Percentiles rank a stretch among this genome's conserved stretches.
Evolutionary conservation across 2,329 filamentous ascomycete species (phyloP).

Genomic region (Chaetomiaceae sp.): DNA sequence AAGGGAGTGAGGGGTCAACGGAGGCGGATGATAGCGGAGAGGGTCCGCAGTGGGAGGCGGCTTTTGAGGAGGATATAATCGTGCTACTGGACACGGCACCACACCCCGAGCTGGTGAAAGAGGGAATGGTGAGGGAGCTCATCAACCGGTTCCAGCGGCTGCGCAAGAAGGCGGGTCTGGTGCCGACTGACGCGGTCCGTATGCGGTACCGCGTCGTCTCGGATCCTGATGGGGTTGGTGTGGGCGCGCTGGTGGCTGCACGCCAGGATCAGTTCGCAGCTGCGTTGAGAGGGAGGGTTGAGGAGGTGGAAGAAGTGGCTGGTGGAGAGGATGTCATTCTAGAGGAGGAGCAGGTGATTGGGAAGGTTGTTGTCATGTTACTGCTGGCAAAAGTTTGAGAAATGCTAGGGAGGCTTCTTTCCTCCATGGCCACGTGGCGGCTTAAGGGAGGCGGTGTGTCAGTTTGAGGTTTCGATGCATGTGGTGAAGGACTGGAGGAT

Average conservation of each 20-base stretch:
- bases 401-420: too few species aligned
- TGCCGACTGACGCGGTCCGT: slow-evolving; percentile 88
- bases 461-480: too few species aligned
- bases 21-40: not conserved
- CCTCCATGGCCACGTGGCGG: too few species aligned
- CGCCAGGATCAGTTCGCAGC: slow-evolving; percentile 69
- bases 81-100: slow-evolving; percentile 73
- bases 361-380: not conserved
- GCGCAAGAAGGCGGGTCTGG: slow-evolving; percentile 86
- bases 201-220: slow-evolving; percentile 85
- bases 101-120: slow-evolving; percentile 79
- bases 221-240: slow-evolving; percentile 71
- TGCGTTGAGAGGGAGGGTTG: slow-evolving; percentile 69
- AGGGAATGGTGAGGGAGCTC: slow-evolving; percentile 85
- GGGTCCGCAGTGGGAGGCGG: slow-evolving; percentile 64
- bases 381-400: not conserved
- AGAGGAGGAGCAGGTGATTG: slow-evolving; percentile 61
- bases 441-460: too few species aligned
- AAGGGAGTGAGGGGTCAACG: not conserved
- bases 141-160: slow-evolving; percentile 89
- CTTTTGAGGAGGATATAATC: slow-evolving; percentile 74
- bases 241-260: slow-evolving; percentile 63
- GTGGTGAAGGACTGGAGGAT: too few species aligned
- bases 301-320: slow-evolving; percentile 54
- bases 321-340: slow-evolving; percentile 59